phyloP scores from a whole-genome alignment of 2,329 filamentous ascomycete genomes.

The Dactylellina parvicollis region DNA sequence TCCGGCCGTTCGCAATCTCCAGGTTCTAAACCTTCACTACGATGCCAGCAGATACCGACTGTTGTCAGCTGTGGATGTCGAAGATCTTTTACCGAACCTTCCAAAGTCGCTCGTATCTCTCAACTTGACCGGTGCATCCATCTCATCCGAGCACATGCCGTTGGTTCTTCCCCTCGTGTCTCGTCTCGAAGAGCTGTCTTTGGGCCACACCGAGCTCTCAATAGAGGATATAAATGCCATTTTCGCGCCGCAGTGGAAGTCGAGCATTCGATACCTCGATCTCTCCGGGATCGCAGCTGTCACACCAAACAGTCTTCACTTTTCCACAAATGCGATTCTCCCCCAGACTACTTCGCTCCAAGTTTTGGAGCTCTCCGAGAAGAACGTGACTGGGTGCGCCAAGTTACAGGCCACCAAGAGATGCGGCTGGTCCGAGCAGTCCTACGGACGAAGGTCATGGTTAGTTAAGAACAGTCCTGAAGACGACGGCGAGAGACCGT shows the following conservation, averaged over 20 bases:
- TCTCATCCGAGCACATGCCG: slow-evolving; percentile 72
- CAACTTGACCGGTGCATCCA: slow-evolving; percentile 78
- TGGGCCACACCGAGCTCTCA: slow-evolving; percentile 73
- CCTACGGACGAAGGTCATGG: slow-evolving; percentile 72
- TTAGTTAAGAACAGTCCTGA: slow-evolving; percentile 68
- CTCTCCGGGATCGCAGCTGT: slow-evolving; percentile 74
- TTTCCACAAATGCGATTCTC: slow-evolving; percentile 65
- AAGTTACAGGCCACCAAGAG: slow-evolving; percentile 63
- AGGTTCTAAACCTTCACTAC: slow-evolving; percentile 77
- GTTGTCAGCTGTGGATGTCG: slow-evolving; percentile 73
- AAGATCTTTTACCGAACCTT: slow-evolving; percentile 72
- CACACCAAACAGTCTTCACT: slow-evolving; percentile 69
- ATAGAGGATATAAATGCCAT: slow-evolving; percentile 73
- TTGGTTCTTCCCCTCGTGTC: slow-evolving; percentile 73
- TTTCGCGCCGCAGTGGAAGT: slow-evolving; percentile 65
- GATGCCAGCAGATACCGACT: slow-evolving; percentile 78
- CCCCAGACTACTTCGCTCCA: slow-evolving; percentile 72
- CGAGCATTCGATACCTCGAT: slow-evolving; percentile 76
- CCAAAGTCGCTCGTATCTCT: slow-evolving; percentile 76
- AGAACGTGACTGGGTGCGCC: slow-evolving; percentile 68
- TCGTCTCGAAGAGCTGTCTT: slow-evolving; percentile 78
- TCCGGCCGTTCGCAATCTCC: slow-evolving; percentile 73
- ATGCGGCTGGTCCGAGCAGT: slow-evolving; percentile 62
- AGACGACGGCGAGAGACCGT: slow-evolving; percentile 66
- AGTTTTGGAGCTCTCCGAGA: slow-evolving; percentile 78